Percentiles rank a stretch among this genome's conserved stretches.
Conservation (phyloP, 208 protist species). For the Trichomonas vaginalis region DNA sequence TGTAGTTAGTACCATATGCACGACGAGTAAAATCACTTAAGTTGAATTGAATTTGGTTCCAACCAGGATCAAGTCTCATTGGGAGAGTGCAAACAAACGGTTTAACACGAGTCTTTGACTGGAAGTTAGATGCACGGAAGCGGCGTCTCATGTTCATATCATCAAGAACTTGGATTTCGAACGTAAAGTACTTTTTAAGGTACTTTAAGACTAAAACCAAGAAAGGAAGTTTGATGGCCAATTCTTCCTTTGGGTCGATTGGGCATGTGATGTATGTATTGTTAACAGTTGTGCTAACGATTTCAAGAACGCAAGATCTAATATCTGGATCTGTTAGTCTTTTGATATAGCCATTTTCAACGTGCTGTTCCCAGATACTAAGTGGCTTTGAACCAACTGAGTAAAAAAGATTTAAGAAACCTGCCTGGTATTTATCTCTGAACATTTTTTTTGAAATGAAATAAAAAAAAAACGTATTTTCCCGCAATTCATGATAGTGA, state of each 20-base stretch:
- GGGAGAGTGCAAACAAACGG: constrained; percentile 98
- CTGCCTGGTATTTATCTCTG: constrained; percentile 90
- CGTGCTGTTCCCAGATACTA: constrained; percentile 87
- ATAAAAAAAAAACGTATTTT: background rate
- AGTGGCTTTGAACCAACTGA: constrained; percentile 85
- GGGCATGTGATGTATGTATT: constrained; percentile 92
- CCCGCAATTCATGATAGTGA: too few species aligned
- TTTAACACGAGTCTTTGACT: constrained; percentile 89
- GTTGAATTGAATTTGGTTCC: constrained; percentile 99
- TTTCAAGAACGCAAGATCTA: constrained; percentile 88
- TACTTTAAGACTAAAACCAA: constrained; percentile 78
- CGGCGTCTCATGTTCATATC: constrained; percentile 89
- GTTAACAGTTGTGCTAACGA: constrained; percentile 88
- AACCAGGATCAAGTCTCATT: constrained; percentile 91
- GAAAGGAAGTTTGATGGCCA: constrained; percentile 97
- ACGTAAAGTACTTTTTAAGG: constrained; percentile 94
- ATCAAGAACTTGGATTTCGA: constrained; percentile 95
- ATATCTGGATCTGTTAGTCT: constrained; percentile 96
- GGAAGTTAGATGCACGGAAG: constrained; percentile 93
- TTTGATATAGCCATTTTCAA: constrained; percentile 89
- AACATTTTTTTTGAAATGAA: constrained; percentile 89
- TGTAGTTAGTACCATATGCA: constrained; percentile 97
- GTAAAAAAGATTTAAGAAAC: constrained; percentile 95
- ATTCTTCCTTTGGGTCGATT: constrained; percentile 73
- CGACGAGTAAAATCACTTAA: constrained; percentile 84